A percentile compares a stretch with the other conserved stretches of the same genome.
These are phyloP conservation scores for Baeospora myosura DNA, from an alignment of 1,284 basidiomycete species.

Conservation along the genomic window DNA sequence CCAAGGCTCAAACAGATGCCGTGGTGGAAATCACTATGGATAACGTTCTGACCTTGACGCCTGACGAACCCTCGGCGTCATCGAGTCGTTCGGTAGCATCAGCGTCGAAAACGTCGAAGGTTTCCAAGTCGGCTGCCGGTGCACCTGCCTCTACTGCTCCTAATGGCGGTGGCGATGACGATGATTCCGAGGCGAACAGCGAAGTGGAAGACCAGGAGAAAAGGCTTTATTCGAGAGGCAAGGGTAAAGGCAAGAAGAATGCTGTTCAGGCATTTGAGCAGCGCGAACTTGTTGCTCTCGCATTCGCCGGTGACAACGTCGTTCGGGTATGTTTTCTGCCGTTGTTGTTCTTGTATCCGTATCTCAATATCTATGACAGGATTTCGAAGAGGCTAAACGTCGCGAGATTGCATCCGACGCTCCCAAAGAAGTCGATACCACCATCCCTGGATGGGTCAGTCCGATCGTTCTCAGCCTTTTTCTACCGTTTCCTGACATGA, in stretches of 20 bases:
- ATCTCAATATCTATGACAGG: constrained; percentile 33
- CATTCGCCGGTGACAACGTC: constrained; percentile 96
- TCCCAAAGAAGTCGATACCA: constrained; percentile 79
- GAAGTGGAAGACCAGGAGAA: constrained; percentile 65
- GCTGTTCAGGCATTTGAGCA: constrained; percentile 71
- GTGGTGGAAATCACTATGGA: constrained; percentile 67
- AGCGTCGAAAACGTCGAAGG: constrained; percentile 17
- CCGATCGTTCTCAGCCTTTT: constrained; percentile 2
- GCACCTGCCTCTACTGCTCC: constrained; percentile 9
- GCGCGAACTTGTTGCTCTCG: constrained; percentile 84
- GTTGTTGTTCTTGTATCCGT: neutral
- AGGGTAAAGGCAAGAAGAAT: constrained; percentile 33
- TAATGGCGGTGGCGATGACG: constrained; percentile 26
- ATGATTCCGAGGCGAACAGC: constrained; percentile 52
- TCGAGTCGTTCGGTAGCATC: constrained; percentile 10
- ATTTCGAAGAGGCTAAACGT: constrained; percentile 81
- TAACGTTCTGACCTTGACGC: constrained; percentile 34
- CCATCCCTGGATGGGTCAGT: constrained; percentile 90
- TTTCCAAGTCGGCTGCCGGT: constrained; percentile 12
- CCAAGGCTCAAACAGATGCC: constrained; percentile 63
- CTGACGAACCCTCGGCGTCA: constrained; percentile 9
- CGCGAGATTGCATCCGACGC: constrained; percentile 79
- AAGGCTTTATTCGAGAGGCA: constrained; percentile 33
- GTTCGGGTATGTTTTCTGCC: constrained; percentile 49
- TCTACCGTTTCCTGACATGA: neutral